phyloP scores from a whole-genome alignment of 2,329 filamentous ascomycete species.

The Fusarium brachygibbosum region DNA sequence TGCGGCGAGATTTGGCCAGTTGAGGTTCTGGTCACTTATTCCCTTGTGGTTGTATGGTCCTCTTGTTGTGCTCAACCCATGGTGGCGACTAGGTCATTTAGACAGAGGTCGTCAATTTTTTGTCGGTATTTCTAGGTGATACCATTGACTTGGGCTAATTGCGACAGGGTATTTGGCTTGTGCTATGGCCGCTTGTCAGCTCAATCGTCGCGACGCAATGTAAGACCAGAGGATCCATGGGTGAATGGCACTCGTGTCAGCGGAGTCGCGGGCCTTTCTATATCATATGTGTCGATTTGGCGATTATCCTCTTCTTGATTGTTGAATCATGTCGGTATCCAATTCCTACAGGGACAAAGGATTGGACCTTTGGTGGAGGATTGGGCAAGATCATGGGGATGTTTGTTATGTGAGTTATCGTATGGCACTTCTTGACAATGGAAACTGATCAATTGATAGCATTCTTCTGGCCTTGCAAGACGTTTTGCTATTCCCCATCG shows the following conservation, averaged over 20 bases:
- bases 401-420: slow-evolving; percentile 20
- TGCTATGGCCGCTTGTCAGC: slow-evolving; percentile 23
- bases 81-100: slow-evolving; percentile 2
- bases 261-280: slow-evolving; percentile 22
- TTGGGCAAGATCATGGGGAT: slow-evolving; percentile 22
- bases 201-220: neutral
- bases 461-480: slow-evolving; percentile 4
- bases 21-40: slow-evolving; percentile 24
- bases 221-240: neutral
- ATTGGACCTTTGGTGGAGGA: slow-evolving; percentile 17
- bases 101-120: slow-evolving; percentile 20
- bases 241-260: neutral
- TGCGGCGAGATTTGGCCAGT: neutral
- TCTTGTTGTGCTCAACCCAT: slow-evolving; percentile 1
- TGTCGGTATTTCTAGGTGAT: neutral
- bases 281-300: slow-evolving; percentile 18
- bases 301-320: slow-evolving; percentile 3
- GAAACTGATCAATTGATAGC: neutral
- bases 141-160: neutral
- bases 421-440: neutral
- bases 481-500: neutral
- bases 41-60: slow-evolving; percentile 5
- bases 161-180: slow-evolving; percentile 11
- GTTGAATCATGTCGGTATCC: slow-evolving; percentile 23
- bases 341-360: neutral